phyloP scores from a whole-genome alignment of 2,329 filamentous ascomycete species.

The Monosporascus sp. region DNA sequence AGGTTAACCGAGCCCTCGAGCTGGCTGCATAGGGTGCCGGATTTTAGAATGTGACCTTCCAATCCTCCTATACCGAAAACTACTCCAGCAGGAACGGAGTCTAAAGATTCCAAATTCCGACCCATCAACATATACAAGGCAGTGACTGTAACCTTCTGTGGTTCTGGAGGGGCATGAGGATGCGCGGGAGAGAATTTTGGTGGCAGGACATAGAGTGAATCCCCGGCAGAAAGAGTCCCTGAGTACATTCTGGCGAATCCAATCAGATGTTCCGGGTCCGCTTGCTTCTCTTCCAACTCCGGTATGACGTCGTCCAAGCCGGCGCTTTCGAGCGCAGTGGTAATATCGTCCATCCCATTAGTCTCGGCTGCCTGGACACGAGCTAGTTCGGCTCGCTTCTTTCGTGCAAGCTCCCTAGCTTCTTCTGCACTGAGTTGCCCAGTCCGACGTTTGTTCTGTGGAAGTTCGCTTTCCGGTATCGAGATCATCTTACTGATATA shows the following conservation, averaged over 20 bases:
- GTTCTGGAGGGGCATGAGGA: conserved; percentile 65
- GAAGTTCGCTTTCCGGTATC: conserved; percentile 84
- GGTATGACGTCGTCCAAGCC: conserved; percentile 50
- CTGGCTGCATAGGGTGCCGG: conserved; percentile 85
- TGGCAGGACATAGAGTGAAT: conserved; percentile 83
- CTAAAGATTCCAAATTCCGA: conserved; percentile 74
- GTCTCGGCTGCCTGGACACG: conserved; percentile 62
- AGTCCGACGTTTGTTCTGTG: conserved; percentile 70
- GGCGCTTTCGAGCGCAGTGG: conserved; percentile 55
- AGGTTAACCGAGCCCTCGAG: conserved; percentile 84
- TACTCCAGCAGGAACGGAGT: conserved; percentile 83
- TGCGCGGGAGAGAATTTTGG: conserved; percentile 87
- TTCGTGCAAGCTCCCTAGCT: conserved; percentile 78
- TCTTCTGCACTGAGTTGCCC: conserved; percentile 82
- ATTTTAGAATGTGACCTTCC: conserved; percentile 91
- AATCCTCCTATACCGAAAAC: conserved; percentile 93
- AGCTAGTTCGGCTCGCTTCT: conserved; percentile 84
- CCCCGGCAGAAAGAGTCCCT: conserved; percentile 81
- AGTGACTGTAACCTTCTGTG: conserved; percentile 77
- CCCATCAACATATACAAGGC: conserved; percentile 96
- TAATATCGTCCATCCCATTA: conserved; percentile 50
- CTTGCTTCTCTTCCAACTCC: conserved; percentile 49
- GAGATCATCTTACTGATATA: conserved; percentile 99
- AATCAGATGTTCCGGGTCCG: conserved; percentile 81
- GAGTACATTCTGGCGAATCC: conserved; percentile 94